Conservation (phyloP, 2,329 filamentous ascomycete genomes). For the Pseudogymnoascus sp. region DNA sequence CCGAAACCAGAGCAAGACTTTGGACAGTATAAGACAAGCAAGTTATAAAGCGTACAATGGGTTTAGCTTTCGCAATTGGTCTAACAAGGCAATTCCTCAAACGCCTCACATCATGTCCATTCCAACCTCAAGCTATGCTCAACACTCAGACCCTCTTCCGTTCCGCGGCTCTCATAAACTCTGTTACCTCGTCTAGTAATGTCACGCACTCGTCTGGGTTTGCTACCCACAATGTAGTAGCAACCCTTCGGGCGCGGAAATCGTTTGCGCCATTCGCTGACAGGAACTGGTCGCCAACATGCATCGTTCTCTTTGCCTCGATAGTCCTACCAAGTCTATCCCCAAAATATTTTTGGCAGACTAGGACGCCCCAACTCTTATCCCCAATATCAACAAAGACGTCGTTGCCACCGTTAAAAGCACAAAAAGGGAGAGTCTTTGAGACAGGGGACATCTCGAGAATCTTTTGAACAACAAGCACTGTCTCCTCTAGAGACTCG, state of each 20-base stretch:
- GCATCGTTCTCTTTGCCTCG: slow-evolving; percentile 69
- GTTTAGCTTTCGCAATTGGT: not conserved
- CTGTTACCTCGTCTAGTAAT: slow-evolving; percentile 72
- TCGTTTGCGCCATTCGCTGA: slow-evolving; percentile 84
- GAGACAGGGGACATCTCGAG: slow-evolving; percentile 72
- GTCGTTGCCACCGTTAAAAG: slow-evolving; percentile 95
- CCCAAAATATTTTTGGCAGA: slow-evolving; percentile 86
- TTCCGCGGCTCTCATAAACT: slow-evolving; percentile 29
- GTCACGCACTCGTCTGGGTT: slow-evolving; percentile 85
- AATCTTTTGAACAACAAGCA: slow-evolving; percentile 86
- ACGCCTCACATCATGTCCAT: not conserved
- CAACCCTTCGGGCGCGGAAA: slow-evolving; percentile 87
- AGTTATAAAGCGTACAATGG: not conserved
- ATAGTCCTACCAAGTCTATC: slow-evolving; percentile 35
- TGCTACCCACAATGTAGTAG: slow-evolving; percentile 95
- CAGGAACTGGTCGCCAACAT: slow-evolving; percentile 95
- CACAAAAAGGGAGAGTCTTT: slow-evolving; percentile 73
- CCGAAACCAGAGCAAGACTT: not conserved
- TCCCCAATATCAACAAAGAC: slow-evolving; percentile 98
- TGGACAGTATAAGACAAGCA: not conserved
- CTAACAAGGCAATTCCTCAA: not conserved
- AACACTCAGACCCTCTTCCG: slow-evolving; percentile 6
- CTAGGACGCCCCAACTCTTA: slow-evolving; percentile 90
- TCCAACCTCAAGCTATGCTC: not conserved
- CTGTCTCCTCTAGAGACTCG: slow-evolving; percentile 90